phyloP scores from a whole-genome alignment of 345 rosid genomes.

The Populus nigra region DNA sequence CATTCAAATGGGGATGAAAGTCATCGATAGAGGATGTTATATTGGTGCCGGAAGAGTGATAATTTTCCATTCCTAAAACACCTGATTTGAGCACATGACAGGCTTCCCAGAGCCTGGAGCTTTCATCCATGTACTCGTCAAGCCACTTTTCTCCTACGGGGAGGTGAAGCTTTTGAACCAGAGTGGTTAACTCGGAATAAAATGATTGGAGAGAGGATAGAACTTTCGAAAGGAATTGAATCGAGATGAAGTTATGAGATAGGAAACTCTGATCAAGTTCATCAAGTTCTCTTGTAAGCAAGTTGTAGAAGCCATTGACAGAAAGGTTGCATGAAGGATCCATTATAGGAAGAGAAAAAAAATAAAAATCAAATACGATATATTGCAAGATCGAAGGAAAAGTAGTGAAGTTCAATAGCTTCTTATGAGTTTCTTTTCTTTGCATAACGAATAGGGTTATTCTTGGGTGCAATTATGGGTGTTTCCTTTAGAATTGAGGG shows the following conservation, averaged over 20 bases:
- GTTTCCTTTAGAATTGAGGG: constrained; percentile 50
- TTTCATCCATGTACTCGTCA: constrained; percentile 73
- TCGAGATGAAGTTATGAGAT: constrained; percentile 45
- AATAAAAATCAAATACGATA: constrained; percentile 5
- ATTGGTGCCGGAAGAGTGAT: constrained; percentile 34
- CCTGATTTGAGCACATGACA: constrained; percentile 49
- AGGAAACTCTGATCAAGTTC: constrained; percentile 39
- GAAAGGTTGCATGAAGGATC: constrained; percentile 44
- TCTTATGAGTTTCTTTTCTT: too few relatives aligned
- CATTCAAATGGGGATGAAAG: constrained; percentile 22
- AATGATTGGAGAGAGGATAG: constrained; percentile 45
- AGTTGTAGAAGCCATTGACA: constrained; percentile 48
- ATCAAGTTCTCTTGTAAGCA: constrained; percentile 42
- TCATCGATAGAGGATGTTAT: constrained; percentile 40
- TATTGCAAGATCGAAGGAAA: constrained; percentile 24
- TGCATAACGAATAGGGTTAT: not conserved
- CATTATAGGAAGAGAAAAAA: constrained; percentile 22
- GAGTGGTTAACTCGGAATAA: constrained; percentile 47
- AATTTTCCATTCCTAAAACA: constrained; percentile 43
- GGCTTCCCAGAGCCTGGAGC: constrained; percentile 62
- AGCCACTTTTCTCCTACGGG: constrained; percentile 69
- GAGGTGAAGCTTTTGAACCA: constrained; percentile 58
- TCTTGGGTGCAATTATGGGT: constrained; percentile 57
- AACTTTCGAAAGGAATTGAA: constrained; percentile 43
- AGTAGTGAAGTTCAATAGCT: not conserved